Conservation (phyloP, 2,329 filamentous ascomycete species). For the Phialemoniopsis sp. region DNA sequence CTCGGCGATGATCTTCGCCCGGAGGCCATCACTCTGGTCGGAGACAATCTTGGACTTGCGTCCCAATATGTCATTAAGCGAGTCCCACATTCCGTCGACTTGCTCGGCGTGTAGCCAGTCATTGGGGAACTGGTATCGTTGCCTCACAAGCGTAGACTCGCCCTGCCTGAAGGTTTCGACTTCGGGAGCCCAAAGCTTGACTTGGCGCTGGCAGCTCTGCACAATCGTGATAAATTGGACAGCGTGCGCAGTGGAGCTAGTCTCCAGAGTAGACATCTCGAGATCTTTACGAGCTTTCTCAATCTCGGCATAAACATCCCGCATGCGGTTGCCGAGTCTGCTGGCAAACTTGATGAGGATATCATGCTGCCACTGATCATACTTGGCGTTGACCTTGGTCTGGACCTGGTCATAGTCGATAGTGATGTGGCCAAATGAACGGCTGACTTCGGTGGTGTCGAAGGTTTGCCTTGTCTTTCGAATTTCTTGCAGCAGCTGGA, state of each 20-base stretch:
- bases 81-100: slow-evolving; percentile 93
- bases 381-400: slow-evolving; percentile 97
- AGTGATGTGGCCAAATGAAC: slow-evolving; percentile 87
- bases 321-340: slow-evolving; percentile 84
- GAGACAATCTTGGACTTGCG: slow-evolving; percentile 94
- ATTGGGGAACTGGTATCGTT: slow-evolving; percentile 87
- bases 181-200: slow-evolving; percentile 90
- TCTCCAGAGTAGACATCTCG: slow-evolving; percentile 87
- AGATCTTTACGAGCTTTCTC: slow-evolving; percentile 86
- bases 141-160: slow-evolving; percentile 84
- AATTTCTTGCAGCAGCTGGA: slow-evolving; percentile 95
- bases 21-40: slow-evolving; percentile 91
- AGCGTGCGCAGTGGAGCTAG: slow-evolving; percentile 91
- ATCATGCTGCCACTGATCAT: slow-evolving; percentile 99
- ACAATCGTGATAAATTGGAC: slow-evolving; percentile 98
- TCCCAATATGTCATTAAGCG: slow-evolving; percentile 84
- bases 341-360: slow-evolving; percentile 90
- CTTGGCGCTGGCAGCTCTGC: slow-evolving; percentile 91
- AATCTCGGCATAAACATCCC: slow-evolving; percentile 87
- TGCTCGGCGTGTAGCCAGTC: slow-evolving; percentile 97
- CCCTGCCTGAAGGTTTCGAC: slow-evolving; percentile 95
- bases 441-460: slow-evolving; percentile 91
- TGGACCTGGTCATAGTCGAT: slow-evolving; percentile 99
- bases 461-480: slow-evolving; percentile 94
- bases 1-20: slow-evolving; percentile 91